Evolutionary conservation across 805 yeast genomes (phyloP), one percentile per base, ranked within the genome.

Genomic region (Zygosaccharomyces siamensis): DNA sequence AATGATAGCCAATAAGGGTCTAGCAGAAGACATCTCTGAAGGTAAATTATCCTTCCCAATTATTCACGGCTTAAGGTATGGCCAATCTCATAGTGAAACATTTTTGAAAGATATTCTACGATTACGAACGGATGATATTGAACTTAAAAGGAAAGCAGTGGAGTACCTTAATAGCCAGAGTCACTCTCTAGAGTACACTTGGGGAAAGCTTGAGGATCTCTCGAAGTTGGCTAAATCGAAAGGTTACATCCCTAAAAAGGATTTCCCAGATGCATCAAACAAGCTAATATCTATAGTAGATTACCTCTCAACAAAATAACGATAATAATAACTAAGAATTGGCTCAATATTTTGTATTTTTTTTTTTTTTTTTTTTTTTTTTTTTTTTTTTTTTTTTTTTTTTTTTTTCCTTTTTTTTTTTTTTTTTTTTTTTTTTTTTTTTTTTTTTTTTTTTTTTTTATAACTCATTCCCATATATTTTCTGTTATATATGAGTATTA

Each of bases 21-120:
- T 77, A 53, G 80, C 88, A 46, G 97, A 90, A 58, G 98, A 90
- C 61, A 75, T 90, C 27, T 80, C 89, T 0, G 97, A 90, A 63
- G 97, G 97, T 0, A 90, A 89, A 66, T 79, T 85, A 51, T 87
- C 96, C 0, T 85, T 87, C 53, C 97, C 97, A 0, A 80, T 90
- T 2, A 76, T 90, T 14, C 93, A 88, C 64, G 75, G 83, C 3
- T 66, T 84, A 2, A 59, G 70, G 16, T 57, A 61, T 31, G 71
- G 71, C 42, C 51, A 58, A 1, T 52, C 58, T 1, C 71, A 73
- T 44, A 65, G 69, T 47, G 75, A 74, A 45, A 61, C 52, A n/a
- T 21, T 47, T 14, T 49, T 82, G 8, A 52, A 74, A 46, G 72
- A 74, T 41, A 80, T 82, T n/a, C 63, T 84, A 47, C 72, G 71